A percentile compares a stretch with the other conserved stretches of the same genome.
Conservation (phyloP, 2,329 filamentous ascomycete species). For the Pyrenophora tritici-repentis region DNA sequence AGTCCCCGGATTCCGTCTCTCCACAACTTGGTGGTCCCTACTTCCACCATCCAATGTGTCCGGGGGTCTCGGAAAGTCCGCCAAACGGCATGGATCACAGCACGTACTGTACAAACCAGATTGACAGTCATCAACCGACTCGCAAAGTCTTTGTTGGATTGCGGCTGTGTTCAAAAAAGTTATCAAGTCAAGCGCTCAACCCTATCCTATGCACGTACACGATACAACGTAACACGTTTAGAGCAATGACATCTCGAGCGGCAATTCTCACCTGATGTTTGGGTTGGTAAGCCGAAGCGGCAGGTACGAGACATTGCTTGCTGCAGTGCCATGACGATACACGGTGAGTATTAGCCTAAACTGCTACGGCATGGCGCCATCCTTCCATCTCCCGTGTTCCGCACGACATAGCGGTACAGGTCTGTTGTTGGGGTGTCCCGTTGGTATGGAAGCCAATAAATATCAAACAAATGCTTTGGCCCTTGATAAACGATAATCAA, state of each 20-base stretch:
- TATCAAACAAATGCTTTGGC: background rate
- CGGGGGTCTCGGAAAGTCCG: background rate
- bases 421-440: background rate
- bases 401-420: background rate
- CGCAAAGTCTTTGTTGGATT: background rate
- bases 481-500: no score
- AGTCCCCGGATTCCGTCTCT: conserved; percentile 21
- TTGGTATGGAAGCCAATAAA: conserved; percentile 5
- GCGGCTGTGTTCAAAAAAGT: background rate
- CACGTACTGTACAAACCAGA: no score
- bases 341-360: conserved; percentile 11
- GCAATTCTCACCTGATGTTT: background rate
- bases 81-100: background rate
- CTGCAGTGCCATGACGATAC: conserved; percentile 1
- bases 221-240: no score
- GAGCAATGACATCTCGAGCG: no score
- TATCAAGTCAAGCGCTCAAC: background rate
- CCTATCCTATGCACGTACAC: conserved; percentile 1
- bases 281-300: background rate
- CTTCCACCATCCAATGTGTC: background rate
- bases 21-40: conserved; percentile 8
- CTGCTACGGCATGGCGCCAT: conserved; percentile 1
- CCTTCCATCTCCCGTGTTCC: conserved; percentile 1
- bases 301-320: background rate
- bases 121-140: background rate